Base-by-base conservation (phyloP, 495 filamentous ascomycete genomes). In the Penicillium lagena region DNA sequence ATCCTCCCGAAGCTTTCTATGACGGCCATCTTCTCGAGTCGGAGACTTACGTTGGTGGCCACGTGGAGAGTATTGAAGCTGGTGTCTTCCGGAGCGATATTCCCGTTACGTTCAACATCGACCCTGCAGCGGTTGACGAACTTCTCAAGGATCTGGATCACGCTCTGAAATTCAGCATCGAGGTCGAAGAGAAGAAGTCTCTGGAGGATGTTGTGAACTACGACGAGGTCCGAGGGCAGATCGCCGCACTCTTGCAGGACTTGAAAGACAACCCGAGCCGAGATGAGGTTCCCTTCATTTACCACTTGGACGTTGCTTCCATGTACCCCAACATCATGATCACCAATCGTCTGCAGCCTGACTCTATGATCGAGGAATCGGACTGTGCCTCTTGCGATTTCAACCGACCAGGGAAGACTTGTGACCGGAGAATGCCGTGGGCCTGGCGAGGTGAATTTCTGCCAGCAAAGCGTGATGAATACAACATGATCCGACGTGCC, bases 241-340 rank as follows among this genome's bases (percentile, higher is more conserved):
- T 99, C 39, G 66, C 72, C 12, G 75, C 84, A 39, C 81, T 76
- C 40, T 67, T 99, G 32, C 67, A 80, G 10, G 75, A 80, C 51
- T 73, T 99, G 29, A 95, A 87, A 62, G 71, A 79, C 32, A 89
- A 84, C 1, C 90, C 93, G 1, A 85, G 86, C 47, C 73, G 93
- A 41, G 77, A 73, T 46, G 93, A 99, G 59, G 74, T 81, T 22
- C 93, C 93, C 1, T 83, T 88, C 30, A 99, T 99, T 42, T 99
- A 99, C 64, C 93, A 99, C 73, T 73, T 99, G 60, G 93, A 99
- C 54, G 93, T 99, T 37, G 93, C 93, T 12, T 95, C 93, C 41
- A 99, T 99, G 93, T 99, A 99, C 63, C 93, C 93, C 12, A 99
- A 99, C 60, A 99, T 99, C 66, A 99, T 99, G 94, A 97, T 93